Evolutionary conservation across 768 basidiomycete species (phyloP).

Genomic region (Tulasnella sp.): DNA sequence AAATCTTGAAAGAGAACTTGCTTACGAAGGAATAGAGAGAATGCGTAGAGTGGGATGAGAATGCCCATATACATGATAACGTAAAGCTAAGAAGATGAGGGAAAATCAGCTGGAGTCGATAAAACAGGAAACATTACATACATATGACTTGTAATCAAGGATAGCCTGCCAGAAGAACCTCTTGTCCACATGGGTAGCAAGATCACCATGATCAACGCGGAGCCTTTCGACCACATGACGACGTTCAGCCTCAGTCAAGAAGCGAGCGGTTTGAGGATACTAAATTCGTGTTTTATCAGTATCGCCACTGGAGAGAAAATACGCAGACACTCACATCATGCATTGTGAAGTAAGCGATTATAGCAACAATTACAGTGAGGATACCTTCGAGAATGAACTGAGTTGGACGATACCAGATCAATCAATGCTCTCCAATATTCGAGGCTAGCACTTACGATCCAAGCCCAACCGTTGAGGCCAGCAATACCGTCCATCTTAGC

Average conservation of each 20-base stretch:
- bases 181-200: conserved; percentile 43
- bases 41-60: conserved; percentile 16
- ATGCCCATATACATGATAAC: conserved; percentile 29
- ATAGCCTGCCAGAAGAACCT: conserved; percentile 49
- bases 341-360: conserved; percentile 57
- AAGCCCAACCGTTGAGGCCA: conserved; percentile 47
- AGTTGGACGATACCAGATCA: background rate
- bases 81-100: conserved; percentile 1
- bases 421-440: background rate
- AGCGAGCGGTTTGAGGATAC: conserved; percentile 37
- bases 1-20: conserved; percentile 29
- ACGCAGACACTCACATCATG: conserved; percentile 42
- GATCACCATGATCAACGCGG: conserved; percentile 49
- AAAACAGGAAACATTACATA: conserved; percentile 32
- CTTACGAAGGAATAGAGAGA: conserved; percentile 19
- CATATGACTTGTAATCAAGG: conserved; percentile 59
- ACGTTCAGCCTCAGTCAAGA: conserved; percentile 53
- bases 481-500: conserved; percentile 42
- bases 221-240: conserved; percentile 50
- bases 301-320: background rate
- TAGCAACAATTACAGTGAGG: conserved; percentile 45
- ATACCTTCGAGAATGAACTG: conserved; percentile 53
- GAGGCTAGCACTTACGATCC: conserved; percentile 13
- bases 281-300: background rate
- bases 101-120: conserved; percentile 25